These are phyloP conservation scores for Aspergillus udagawae DNA, from an alignment of 2,329 filamentous ascomycete genomes.

Conservation along the genomic window DNA sequence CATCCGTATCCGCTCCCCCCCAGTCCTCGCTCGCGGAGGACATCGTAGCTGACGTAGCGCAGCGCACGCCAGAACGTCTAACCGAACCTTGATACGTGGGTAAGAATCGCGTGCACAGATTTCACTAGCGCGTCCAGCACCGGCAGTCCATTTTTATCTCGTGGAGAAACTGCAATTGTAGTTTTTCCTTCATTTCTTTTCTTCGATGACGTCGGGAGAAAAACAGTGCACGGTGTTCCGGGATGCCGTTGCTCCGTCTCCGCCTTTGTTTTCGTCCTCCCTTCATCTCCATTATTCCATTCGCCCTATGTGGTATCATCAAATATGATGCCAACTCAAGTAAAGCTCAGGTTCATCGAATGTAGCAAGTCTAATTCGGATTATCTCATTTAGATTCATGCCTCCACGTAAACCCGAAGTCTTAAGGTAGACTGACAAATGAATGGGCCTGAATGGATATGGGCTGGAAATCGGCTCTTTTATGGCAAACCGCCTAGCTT, in stretches of 20 bases:
- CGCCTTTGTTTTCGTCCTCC: background rate
- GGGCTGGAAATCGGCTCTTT: too few relatives aligned
- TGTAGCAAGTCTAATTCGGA: too few relatives aligned
- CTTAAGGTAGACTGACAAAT: too few relatives aligned
- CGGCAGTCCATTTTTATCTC: background rate
- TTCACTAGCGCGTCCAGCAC: background rate
- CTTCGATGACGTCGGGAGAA: background rate
- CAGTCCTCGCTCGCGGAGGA: background rate
- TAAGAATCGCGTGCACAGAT: background rate
- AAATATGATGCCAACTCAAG: too few relatives aligned
- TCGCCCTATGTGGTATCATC: background rate
- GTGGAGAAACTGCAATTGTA: background rate
- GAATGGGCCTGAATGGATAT: background rate
- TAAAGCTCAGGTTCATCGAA: too few relatives aligned
- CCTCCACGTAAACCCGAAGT: too few relatives aligned
- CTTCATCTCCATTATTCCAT: too few relatives aligned
- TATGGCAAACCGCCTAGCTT: too few relatives aligned
- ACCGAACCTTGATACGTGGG: background rate
- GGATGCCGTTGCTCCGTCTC: background rate
- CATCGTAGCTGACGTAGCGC: background rate
- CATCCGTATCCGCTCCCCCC: background rate
- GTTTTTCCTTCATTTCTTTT: background rate
- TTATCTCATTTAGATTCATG: too few relatives aligned
- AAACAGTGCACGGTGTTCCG: background rate
- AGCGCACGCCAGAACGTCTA: background rate